Conservation (phyloP, 225 moss, liverwort and hornwort genomes). For the Sphagnum tenellum region DNA sequence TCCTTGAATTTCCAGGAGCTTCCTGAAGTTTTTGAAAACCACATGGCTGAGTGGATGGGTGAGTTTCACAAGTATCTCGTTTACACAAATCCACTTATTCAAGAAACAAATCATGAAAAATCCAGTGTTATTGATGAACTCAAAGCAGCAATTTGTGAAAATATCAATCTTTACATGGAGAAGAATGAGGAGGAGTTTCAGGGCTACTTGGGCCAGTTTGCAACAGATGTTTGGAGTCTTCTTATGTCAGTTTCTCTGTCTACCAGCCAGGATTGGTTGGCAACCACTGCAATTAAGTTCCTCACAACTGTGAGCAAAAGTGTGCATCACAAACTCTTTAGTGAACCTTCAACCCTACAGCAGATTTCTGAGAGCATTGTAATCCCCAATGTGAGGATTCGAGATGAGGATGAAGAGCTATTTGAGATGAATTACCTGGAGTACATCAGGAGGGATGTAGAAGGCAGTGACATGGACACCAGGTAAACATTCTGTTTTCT, state of each 20-base stretch:
- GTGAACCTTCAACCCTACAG: constrained; percentile 59
- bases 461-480: constrained; percentile 97
- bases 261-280: constrained; percentile 83
- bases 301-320: constrained; percentile 94
- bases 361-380: constrained; percentile 97
- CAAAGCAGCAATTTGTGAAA: constrained; percentile 90
- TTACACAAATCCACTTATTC: constrained; percentile 53
- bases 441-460: constrained; percentile 95
- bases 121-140: constrained; percentile 78
- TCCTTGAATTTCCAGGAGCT: constrained; percentile 98
- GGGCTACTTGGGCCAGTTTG: constrained; percentile 76
- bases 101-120: constrained; percentile 50
- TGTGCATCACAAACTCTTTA: constrained; percentile 81
- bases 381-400: constrained; percentile 92
- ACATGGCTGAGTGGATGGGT: constrained; percentile 96
- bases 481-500: constrained; percentile 13
- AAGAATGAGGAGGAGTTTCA: constrained; percentile 99
- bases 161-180: constrained; percentile 96
- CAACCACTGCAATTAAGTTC: constrained; percentile 95
- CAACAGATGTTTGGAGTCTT: constrained; percentile 83
- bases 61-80: constrained; percentile 85
- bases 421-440: constrained; percentile 99
- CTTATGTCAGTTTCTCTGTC: constrained; percentile 82
- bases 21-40: constrained; percentile 95
- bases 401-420: constrained; percentile 94